Evolutionary conservation across 2,329 filamentous ascomycete genomes (phyloP).

Genomic region (Metarhizium sp.): DNA sequence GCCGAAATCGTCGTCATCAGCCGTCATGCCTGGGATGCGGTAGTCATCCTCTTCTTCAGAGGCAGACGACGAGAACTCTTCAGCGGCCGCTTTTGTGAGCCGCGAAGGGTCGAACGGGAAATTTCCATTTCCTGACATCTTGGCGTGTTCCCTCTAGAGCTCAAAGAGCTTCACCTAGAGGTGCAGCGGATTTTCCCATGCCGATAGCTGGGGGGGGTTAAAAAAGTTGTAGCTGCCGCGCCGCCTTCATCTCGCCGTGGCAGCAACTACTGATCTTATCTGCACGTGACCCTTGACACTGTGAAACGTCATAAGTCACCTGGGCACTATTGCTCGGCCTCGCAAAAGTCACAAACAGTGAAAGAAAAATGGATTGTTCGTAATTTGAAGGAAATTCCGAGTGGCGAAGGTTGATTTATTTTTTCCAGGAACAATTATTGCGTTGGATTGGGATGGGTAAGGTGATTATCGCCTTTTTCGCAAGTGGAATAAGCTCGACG

Average conservation of each 20-base stretch:
- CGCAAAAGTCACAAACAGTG: too few relatives aligned
- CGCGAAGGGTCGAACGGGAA: slow-evolving; percentile 34
- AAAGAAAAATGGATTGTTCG: too few relatives aligned
- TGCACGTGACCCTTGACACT: background rate
- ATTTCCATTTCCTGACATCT: slow-evolving; percentile 2
- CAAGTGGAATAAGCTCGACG: too few relatives aligned
- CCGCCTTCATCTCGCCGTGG: background rate
- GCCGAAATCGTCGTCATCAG: slow-evolving; percentile 35
- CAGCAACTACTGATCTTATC: background rate
- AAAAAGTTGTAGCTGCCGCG: background rate
- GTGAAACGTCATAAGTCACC: too few relatives aligned
- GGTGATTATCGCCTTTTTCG: too few relatives aligned
- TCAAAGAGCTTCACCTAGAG: background rate
- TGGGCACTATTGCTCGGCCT: too few relatives aligned
- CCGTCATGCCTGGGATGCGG: slow-evolving; percentile 22
- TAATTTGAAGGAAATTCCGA: too few relatives aligned
- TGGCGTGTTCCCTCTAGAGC: background rate
- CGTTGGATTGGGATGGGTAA: too few relatives aligned
- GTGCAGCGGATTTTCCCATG: background rate
- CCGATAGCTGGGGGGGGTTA: background rate
- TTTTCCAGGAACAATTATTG: too few relatives aligned
- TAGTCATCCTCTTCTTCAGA: slow-evolving; percentile 37
- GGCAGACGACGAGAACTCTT: slow-evolving; percentile 43
- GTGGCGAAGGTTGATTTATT: too few relatives aligned
- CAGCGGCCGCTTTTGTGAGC: slow-evolving; percentile 42